phyloP scores from a whole-genome alignment of 164 flowering plant species.

The Amborella trichopoda region DNA sequence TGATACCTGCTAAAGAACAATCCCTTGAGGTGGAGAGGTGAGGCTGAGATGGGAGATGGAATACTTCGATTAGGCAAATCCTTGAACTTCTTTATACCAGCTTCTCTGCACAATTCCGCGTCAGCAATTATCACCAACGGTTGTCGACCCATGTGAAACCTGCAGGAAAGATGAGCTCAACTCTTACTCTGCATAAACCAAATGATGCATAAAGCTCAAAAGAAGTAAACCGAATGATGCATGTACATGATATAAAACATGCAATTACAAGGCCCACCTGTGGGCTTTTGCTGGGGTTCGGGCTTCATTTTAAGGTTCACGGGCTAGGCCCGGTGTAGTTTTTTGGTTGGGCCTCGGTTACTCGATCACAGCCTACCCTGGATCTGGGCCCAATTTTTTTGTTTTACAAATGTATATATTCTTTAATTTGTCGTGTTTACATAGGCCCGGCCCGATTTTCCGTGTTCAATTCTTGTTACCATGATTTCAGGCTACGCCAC shows the following conservation, averaged over 20 bases:
- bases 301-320: no score
- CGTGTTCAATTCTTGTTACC: no score
- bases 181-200: no score
- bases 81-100: conserved; percentile 88
- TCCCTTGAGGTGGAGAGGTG: conserved; percentile 90
- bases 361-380: no score
- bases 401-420: no score
- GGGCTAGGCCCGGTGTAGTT: neutral
- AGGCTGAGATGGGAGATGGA: conserved; percentile 89
- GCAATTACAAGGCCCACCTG: neutral
- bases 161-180: conserved; percentile 8
- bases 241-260: neutral
- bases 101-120: conserved; percentile 79
- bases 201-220: no score
- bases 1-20: conserved; percentile 81
- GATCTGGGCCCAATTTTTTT: no score
- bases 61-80: conserved; percentile 78
- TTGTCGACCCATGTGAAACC: conserved; percentile 97
- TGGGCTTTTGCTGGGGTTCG: no score
- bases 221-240: neutral
- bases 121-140: conserved; percentile 85
- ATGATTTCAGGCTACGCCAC: no score
- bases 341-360: neutral
- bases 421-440: no score
- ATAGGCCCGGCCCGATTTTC: no score